Percentiles rank a stretch among this genome's conserved stretches.
Evolutionary conservation across 371 early-diverging fungal genomes (phyloP).

Genomic region (Syncephalastrum racemosum): DNA sequence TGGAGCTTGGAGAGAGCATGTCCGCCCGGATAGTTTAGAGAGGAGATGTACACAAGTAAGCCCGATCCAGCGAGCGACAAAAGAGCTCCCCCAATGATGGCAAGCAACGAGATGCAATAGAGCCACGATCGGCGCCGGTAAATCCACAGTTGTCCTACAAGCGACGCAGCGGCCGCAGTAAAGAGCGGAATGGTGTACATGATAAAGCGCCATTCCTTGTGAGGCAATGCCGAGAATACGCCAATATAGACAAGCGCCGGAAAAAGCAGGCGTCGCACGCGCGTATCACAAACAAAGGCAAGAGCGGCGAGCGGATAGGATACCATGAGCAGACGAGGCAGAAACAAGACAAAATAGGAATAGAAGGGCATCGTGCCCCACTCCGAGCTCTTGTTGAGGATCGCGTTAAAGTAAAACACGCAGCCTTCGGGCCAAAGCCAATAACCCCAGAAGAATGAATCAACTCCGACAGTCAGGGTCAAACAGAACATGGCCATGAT

Average conservation of each 20-base stretch:
- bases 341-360: constrained; percentile 66
- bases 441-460: constrained; percentile 83
- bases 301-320: constrained; percentile 65
- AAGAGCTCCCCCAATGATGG: constrained; percentile 24
- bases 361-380: constrained; percentile 87
- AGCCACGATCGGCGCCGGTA: constrained; percentile 10
- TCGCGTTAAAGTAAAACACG: constrained; percentile 86
- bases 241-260: constrained; percentile 61
- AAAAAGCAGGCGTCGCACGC: constrained; percentile 53
- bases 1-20: constrained; percentile 71
- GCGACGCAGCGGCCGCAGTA: constrained; percentile 74
- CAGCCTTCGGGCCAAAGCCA: constrained; percentile 84
- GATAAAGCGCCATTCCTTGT: constrained; percentile 98
- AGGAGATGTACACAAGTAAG: constrained; percentile 62
- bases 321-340: constrained; percentile 77
- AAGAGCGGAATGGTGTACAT: constrained; percentile 85
- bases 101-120: constrained; percentile 8
- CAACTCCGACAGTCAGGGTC: constrained; percentile 61
- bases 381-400: constrained; percentile 72
- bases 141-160: constrained; percentile 37
- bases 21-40: constrained; percentile 90
- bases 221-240: constrained; percentile 77
- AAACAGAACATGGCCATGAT: constrained; percentile 43
- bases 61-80: constrained; percentile 39
- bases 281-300: constrained; percentile 37